Percentiles rank a stretch among this genome's conserved stretches.
phyloP scores from a whole-genome alignment of 208 protist species.

The Acanthamoeba culbertsoni region DNA sequence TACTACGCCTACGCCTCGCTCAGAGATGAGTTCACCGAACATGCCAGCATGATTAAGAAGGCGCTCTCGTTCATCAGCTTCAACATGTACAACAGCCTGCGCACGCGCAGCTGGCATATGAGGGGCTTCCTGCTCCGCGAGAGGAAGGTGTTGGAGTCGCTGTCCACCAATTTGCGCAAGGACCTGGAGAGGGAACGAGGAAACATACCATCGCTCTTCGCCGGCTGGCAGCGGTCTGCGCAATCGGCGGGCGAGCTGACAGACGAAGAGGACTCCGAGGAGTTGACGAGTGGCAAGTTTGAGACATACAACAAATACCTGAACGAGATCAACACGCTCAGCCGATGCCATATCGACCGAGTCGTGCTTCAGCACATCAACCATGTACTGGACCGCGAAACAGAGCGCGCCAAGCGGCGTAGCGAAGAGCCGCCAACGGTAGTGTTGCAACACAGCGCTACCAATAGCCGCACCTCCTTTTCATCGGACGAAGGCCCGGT shows the following conservation, averaged over 20 bases:
- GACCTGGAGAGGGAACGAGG: background rate
- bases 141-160: background rate
- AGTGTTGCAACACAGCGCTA: too few species aligned
- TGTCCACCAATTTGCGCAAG: background rate
- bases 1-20: background rate
- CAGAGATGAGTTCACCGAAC: background rate
- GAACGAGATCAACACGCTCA: background rate
- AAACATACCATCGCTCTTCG: background rate
- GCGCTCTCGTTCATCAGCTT: slow-evolving; percentile 32
- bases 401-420: background rate
- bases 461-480: background rate
- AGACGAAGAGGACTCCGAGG: background rate
- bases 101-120: background rate
- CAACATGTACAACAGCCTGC: slow-evolving; percentile 29
- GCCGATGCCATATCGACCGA: background rate
- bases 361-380: background rate
- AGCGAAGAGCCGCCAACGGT: background rate
- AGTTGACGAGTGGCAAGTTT: background rate
- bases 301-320: background rate
- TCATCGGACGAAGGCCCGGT: background rate
- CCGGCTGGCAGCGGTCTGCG: background rate
- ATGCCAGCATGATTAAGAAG: background rate
- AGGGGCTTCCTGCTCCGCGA: slow-evolving; percentile 17
- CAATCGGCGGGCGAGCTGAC: background rate
- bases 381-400: background rate